Evolutionary conservation across 2,329 filamentous ascomycete species (phyloP), one percentile per base, ranked within the genome.

Genomic region (Alternaria viburni): DNA sequence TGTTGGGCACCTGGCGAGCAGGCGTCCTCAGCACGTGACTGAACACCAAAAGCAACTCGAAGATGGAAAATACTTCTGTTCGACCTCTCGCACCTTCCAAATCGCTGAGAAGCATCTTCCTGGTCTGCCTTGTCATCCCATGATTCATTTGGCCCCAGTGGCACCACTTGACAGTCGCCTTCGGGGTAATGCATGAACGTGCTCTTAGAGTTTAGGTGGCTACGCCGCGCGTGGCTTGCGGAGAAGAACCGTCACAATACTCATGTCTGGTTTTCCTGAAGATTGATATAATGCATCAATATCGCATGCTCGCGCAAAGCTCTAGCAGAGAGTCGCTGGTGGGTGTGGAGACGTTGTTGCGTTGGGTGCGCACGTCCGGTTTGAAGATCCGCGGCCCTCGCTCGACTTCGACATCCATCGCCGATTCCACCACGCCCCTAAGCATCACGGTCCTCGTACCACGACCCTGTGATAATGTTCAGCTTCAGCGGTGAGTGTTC

Each of bases 401-500:
- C 51, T 50, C 62, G 19, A 54, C 65, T 23, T 59, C 54, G 47
- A 45, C 45, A 28, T 41, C 21, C 45, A 51, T 56, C 55, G 28
- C 41, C 66, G 30, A 57, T 58, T 57, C 32, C 57, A 46, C 19
- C 47, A 55, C 54, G 30, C 30, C 54, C 44, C 60, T 41, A 32
- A 46, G 30, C 36, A 54, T 43, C 44, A 19, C 52, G 47, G 21
- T 8, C 41, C n/a, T 41, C 25, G 6, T 55, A 55, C 45, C 43
- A 44, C 63, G 26, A 49, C 32, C 55, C 54, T 54, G 50, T 68
- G 46, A 63, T 23, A 61, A 79, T 80, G 78, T 79, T 79, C 72
- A 77, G 70, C 63, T 78, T 79, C 64, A 78, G 74, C 68, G 74
- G 78, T 80, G 72, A 67, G 78, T 78, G 55, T 54, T 30, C 52